Evolutionary conservation across 768 basidiomycete species (phyloP).

Genomic region (Trametes cinnabarina): DNA sequence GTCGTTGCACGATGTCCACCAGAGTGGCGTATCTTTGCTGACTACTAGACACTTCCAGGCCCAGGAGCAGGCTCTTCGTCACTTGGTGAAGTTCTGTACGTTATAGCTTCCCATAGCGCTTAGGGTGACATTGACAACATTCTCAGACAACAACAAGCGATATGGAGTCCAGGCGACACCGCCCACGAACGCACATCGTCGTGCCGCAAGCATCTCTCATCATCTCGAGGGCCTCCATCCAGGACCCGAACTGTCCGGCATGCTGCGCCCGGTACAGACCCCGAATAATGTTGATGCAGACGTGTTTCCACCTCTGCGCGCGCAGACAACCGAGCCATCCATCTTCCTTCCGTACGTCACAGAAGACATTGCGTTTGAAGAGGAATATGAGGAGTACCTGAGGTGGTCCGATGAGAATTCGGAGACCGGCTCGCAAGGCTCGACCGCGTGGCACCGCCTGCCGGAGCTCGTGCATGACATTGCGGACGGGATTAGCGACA

Average conservation of each 20-base stretch:
- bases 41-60: constrained; percentile 48
- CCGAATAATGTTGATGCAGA: constrained; percentile 81
- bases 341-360: constrained; percentile 89
- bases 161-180: constrained; percentile 65
- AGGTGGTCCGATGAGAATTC: constrained; percentile 65
- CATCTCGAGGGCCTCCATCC: constrained; percentile 74
- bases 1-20: not conserved
- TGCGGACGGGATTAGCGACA: constrained; percentile 88
- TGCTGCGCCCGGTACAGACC: constrained; percentile 73
- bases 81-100: constrained; percentile 93
- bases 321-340: constrained; percentile 78
- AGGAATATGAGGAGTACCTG: constrained; percentile 95
- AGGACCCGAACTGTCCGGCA: constrained; percentile 70
- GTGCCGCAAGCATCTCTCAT: constrained; percentile 82
- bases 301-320: constrained; percentile 92
- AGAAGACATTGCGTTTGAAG: constrained; percentile 92
- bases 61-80: constrained; percentile 91
- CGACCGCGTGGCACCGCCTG: constrained; percentile 80
- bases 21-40: not conserved
- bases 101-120: constrained; percentile 2
- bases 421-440: constrained; percentile 34
- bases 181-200: constrained; percentile 61
- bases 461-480: constrained; percentile 78
- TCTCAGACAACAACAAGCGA: constrained; percentile 82
- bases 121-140: not conserved